phyloP scores from a whole-genome alignment of 805 yeast species.

The Starmerella davenportii region DNA sequence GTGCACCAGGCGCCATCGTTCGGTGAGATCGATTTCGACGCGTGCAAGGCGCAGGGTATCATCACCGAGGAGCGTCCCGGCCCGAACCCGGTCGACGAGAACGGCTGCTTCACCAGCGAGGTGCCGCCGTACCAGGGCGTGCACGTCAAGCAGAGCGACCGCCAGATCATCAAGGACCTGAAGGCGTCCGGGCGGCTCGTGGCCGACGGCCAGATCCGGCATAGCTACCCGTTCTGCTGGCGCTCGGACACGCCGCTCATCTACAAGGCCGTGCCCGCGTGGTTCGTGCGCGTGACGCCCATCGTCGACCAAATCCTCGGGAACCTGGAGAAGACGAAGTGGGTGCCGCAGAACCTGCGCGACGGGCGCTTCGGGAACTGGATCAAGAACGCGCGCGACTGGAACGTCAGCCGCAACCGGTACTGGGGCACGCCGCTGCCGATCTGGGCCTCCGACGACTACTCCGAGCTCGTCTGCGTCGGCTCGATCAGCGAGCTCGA shows the following conservation, averaged over 20 bases:
- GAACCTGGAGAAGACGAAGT: slow-evolving; percentile 68
- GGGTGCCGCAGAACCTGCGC: slow-evolving; percentile 86
- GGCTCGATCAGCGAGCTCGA: slow-evolving; percentile 80
- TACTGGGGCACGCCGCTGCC: slow-evolving; percentile 99
- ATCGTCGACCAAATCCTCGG: slow-evolving; percentile 76
- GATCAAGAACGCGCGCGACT: slow-evolving; percentile 97
- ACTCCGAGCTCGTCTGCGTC: slow-evolving; percentile 78
- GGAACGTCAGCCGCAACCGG: slow-evolving; percentile 96
- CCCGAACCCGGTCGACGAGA: slow-evolving; percentile 91
- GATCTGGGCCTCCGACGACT: slow-evolving; percentile 89
- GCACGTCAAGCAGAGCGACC: slow-evolving; percentile 92
- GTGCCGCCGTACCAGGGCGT: slow-evolving; percentile 62
- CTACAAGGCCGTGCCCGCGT: slow-evolving; percentile 93
- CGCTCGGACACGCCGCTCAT: slow-evolving; percentile 96
- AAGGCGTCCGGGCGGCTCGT: slow-evolving; percentile 62
- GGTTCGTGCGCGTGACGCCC: slow-evolving; percentile 87
- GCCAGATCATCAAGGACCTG: slow-evolving; percentile 66
- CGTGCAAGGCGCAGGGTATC: slow-evolving; percentile 58
- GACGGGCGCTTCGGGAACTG: slow-evolving; percentile 94
- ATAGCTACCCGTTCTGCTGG: slow-evolving; percentile 99
- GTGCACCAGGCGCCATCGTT: slow-evolving; percentile 97
- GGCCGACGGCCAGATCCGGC: slow-evolving; percentile 67
- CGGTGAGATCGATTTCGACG: slow-evolving; percentile 95
- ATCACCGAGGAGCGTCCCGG: slow-evolving; percentile 50
- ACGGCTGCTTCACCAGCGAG: slow-evolving; percentile 62